Base-by-base conservation (phyloP, 1,284 basidiomycete species). In the Exobasidium rhododendri region DNA sequence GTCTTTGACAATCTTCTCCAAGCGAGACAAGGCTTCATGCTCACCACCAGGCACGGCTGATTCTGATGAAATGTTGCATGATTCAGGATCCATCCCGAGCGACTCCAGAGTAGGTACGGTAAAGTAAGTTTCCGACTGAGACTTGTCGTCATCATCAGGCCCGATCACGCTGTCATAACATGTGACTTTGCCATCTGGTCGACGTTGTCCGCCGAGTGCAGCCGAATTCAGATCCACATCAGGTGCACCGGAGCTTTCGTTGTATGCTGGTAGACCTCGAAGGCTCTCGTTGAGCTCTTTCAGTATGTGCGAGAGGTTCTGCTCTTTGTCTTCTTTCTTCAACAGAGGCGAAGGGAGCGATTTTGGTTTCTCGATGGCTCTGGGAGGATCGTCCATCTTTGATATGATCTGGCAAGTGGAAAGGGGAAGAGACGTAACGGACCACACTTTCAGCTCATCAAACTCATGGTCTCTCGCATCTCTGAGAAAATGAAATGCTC, bases 1-100 rank as follows among this genome's bases (percentile, higher is more conserved):
- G 61, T 83, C 79, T 24, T 77, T 72, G 63, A 82, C 80, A 70
- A 83, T 83, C 17, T 68, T 71, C 14, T 70, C 72, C 31, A 83
- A 79, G 24, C 82, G 73, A 49, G 74, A 63, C 45, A 83, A 73
- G 2, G 81, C 85, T 66, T 82, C 78, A 22, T 72, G 78, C 65
- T 85, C 84, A 4, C 85, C 84, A 43, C 83, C 85, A 40, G 79
- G 81, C 54, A 84, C 82, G 32, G 80, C 76, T n/a, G 68, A 45
- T 20, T 66, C 62, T n/a, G 43, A 30, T 14, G 44, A 20, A 4
- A 54, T 52, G 14, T 53, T 49, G 43, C 82, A 82, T 20, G 83
- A 82, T 1, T 81, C 73, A 51, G 70, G 65, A 53, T 78, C 75
- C 63, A 83, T 81, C 0, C 83, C 83, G 50, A 85, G 73, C 58